Evolutionary conservation across 78 protist genomes (phyloP).

Genomic region (Corallochytrium limacisporum): DNA sequence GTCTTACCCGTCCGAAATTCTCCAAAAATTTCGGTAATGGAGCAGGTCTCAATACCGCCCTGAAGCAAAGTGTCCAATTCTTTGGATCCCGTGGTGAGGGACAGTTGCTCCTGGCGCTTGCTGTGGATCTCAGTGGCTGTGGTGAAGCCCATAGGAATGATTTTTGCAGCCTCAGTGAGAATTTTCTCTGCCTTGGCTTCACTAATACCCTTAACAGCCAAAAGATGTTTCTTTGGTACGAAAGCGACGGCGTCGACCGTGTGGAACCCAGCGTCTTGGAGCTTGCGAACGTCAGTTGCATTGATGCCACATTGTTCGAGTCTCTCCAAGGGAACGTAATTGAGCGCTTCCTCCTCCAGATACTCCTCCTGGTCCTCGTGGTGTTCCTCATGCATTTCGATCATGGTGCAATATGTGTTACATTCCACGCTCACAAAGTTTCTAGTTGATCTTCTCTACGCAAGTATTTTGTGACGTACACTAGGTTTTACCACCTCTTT

Average conservation of each 20-base stretch:
- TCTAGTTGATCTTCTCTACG: too few species aligned
- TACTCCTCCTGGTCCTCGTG: too few species aligned
- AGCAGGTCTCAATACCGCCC: slow-evolving; percentile 96
- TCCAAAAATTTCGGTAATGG: slow-evolving; percentile 97
- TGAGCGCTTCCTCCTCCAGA: too few species aligned
- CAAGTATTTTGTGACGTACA: too few species aligned
- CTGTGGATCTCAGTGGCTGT: slow-evolving; percentile 83
- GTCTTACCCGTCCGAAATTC: slow-evolving; percentile 97
- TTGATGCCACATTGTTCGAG: slow-evolving; percentile 59
- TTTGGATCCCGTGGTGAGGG: slow-evolving; percentile 85
- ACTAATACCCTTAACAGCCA: slow-evolving; percentile 78
- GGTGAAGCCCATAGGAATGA: slow-evolving; percentile 82
- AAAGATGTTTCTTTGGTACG: slow-evolving; percentile 64
- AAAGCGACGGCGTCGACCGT: slow-evolving; percentile 89
- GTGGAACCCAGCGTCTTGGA: slow-evolving; percentile 77
- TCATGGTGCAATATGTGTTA: too few species aligned
- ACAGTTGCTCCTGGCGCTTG: slow-evolving; percentile 46
- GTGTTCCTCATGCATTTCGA: too few species aligned
- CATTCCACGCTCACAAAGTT: too few species aligned
- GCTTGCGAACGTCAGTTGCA: slow-evolving; percentile 75
- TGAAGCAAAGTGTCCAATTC: slow-evolving; percentile 73
- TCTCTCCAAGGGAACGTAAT: too few species aligned
- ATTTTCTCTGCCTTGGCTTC: slow-evolving; percentile 95
- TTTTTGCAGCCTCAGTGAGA: slow-evolving; percentile 61
- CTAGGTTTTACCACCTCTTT: too few species aligned